phyloP scores from a whole-genome alignment of 345 rosid species.

The Noccaea caerulescens region DNA sequence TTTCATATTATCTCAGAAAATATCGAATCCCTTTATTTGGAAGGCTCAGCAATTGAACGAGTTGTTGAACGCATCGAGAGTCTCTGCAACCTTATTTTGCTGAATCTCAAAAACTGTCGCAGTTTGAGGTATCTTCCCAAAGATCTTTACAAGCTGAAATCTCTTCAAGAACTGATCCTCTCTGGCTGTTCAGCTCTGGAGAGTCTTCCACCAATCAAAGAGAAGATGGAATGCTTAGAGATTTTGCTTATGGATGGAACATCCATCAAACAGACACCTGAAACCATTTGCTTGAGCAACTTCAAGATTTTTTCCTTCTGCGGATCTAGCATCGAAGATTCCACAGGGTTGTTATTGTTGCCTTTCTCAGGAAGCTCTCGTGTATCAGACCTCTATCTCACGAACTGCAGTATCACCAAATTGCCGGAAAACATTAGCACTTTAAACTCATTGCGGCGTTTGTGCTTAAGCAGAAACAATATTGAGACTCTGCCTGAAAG shows the following conservation, averaged over 20 bases:
- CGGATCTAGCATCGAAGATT: constrained; percentile 22
- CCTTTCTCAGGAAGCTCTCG: constrained; percentile 14
- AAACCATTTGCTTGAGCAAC: constrained; percentile 15
- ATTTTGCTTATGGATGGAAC: constrained; percentile 43
- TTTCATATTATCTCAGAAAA: constrained; percentile 38
- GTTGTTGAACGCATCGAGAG: constrained; percentile 33
- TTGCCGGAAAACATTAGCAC: constrained; percentile 25
- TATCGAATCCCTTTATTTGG: constrained; percentile 32
- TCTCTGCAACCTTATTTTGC: constrained; percentile 26
- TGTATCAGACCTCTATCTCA: constrained; percentile 32
- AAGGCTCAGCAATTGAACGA: constrained; percentile 34
- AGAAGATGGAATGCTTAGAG: constrained; percentile 38
- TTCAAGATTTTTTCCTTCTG: constrained; percentile 35
- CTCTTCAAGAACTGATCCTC: constrained; percentile 42
- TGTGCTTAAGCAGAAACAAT: constrained; percentile 43
- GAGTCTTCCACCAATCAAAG: constrained; percentile 34
- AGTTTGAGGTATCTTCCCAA: constrained; percentile 34
- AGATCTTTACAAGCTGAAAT: constrained; percentile 37
- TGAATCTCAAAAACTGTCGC: constrained; percentile 38
- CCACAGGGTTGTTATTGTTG: constrained; percentile 10
- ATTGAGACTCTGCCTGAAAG: constrained; percentile 40
- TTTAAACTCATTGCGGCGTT: constrained; percentile 1
- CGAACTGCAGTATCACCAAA: constrained; percentile 11
- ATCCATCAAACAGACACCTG: constrained; percentile 17
- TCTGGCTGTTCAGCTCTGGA: constrained; percentile 33